Percentiles rank a stretch among this genome's conserved stretches.
These are phyloP conservation scores for Eimeria nieschulzi DNA, from an alignment of 169 alveolate genomes.

Conservation along the genomic window DNA sequence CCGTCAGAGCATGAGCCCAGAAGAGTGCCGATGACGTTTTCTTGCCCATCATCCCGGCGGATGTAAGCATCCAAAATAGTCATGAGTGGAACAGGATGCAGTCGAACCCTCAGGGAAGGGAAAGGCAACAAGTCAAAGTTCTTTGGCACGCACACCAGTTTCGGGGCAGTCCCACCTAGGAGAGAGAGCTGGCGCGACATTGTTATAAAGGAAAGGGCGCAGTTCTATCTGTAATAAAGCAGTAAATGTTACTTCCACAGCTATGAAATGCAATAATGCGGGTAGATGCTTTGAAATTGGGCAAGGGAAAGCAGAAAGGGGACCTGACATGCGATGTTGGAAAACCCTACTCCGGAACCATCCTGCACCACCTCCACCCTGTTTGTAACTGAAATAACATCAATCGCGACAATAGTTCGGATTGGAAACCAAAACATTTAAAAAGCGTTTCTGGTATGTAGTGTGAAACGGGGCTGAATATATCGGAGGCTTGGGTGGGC, in stretches of 20 bases:
- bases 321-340: too few species aligned
- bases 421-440: too few species aligned
- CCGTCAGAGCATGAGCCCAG: constrained; percentile 90
- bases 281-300: too few species aligned
- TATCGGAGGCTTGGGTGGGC: too few species aligned
- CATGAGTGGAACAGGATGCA: constrained; percentile 91
- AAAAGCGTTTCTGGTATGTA: too few species aligned
- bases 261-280: neutral
- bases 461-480: too few species aligned
- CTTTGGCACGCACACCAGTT: constrained; percentile 77
- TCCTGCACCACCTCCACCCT: too few species aligned
- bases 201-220: neutral
- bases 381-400: too few species aligned
- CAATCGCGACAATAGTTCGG: too few species aligned
- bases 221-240: neutral
- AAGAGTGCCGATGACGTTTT: constrained; percentile 91
- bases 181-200: constrained; percentile 58
- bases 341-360: too few species aligned
- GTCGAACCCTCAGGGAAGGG: constrained; percentile 86
- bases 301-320: too few species aligned
- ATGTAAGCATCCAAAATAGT: constrained; percentile 92
- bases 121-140: constrained; percentile 85
- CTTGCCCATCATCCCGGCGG: constrained; percentile 91
- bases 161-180: constrained; percentile 25
- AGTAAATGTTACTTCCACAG: neutral